Evolutionary conservation across 2,329 filamentous ascomycete species (phyloP), one percentile per base, ranked within the genome.

Genomic region (Myriosclerotinia duriaeana): DNA sequence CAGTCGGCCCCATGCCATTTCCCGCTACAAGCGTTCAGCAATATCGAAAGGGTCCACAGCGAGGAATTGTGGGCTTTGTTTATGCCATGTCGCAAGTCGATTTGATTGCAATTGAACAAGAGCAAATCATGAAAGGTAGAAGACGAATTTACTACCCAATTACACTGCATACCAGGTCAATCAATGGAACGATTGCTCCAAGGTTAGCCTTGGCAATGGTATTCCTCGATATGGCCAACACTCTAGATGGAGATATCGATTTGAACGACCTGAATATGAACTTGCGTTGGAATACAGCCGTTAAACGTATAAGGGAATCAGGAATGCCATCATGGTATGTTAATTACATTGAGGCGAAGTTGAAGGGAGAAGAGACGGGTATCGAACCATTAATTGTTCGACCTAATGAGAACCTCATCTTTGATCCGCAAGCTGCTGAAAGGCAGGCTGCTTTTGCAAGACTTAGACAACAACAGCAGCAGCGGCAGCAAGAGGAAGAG

Each of bases 41-140:
- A 61, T 40, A 9, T n/a, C 12, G 26, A 9, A 26, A 5, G 20
- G 3, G 8, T 4, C 6, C 2, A 34, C 20, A 30, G 36, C 12
- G n/a, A 17, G 34, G 14, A 2, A 20, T 61, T 17, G 11, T 61
- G n/a, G 58, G 44, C 1, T 40, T 50, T 50, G 30, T 61, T 26
- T 61, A 61, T 61, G 15, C n/a, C 15, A 48, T 61, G n/a, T 61
- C 58, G 3, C 22, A 38, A 22, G 7, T 17, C n/a, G 58, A 61
- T 38, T 12, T 61, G 30, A 8, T 8, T 38, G n/a, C n/a, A 22
- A 34, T 61, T 8, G 44, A 36, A 61, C 30, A 40, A 12, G 44
- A 61, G 30, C 44, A 61, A 52, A 17, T 1, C 2, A 22, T 22
- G 15, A 26, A 50, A 38, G 58, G 34, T 5, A 38, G 58, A 50